Evolutionary conservation across 257 asterid genomes (phyloP), one percentile per base, ranked within the genome.

Genomic region (Anisodus tanguticus): DNA sequence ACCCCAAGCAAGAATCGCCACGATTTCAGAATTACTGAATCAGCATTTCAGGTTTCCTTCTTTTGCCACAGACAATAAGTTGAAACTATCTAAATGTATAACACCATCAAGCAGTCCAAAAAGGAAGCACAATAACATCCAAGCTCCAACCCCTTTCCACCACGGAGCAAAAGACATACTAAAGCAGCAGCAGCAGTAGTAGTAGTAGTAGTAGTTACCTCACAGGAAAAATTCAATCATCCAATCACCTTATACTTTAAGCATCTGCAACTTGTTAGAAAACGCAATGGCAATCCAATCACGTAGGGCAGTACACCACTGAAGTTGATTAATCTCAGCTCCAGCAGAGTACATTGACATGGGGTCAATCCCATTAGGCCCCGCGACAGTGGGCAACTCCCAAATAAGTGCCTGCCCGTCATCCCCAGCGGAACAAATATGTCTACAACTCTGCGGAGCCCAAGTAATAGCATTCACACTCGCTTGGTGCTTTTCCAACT

Each of bases 331-430:
- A 85, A 41, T 90, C 92, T 94, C 99, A 0, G 91, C 84, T n/a
- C 88, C 93, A 0, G 95, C 92, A 7, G 86, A 67, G 88, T 92
- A 94, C 94, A 93, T 87, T 0, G 93, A 89, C 91, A 90, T 85
- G 3, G 99, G 99, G 85, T 94, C 98, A 81, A 96, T 92, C 90
- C 99, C 98, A 84, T 90, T 92, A 0, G 98, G 98, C 4, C 99
- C 97, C 3, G 98, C 97, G 58, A 96, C 97, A 0, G 97, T 96
- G 0, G 98, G 99, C 82, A 93, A 83, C 84, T 96, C 98, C 98
- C 98, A 94, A 53, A 94, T 92, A 86, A 96, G 90, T 0, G 97
- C 97, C 88, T 88, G 98, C 11, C 93, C 97, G 35, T 96, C 99
- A 68, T 94, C 98, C 62, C 98, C 99, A 1, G 90, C 97, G 9